Percentiles rank a stretch among this genome's conserved stretches.
Conservation (phyloP, 805 yeast species). For the Debaryomyces prosopidis region DNA sequence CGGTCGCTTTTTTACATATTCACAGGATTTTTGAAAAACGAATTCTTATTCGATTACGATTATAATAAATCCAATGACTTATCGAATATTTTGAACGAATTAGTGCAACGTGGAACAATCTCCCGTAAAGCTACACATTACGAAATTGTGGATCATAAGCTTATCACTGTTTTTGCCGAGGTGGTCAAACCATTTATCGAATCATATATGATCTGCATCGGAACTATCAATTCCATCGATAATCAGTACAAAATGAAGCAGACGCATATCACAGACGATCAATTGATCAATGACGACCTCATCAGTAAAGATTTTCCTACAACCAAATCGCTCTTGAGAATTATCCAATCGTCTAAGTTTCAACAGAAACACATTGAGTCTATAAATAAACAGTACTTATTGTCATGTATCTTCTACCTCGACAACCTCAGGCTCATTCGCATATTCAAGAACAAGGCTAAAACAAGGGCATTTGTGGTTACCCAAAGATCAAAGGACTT, state of each 20-base stretch:
- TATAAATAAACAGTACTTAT: conserved; percentile 42
- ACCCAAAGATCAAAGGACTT: conserved; percentile 30
- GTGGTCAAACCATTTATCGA: conserved; percentile 36
- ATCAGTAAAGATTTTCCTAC: conserved; percentile 28
- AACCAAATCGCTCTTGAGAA: conserved; percentile 32
- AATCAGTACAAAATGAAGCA: conserved; percentile 5
- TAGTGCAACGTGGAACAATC: conserved; percentile 8
- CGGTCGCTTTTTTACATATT: conserved; percentile 32
- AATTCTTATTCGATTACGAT: conserved; percentile 44
- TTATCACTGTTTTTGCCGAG: conserved; percentile 25
- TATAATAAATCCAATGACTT: conserved; percentile 29
- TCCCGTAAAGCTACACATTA: conserved; percentile 3
- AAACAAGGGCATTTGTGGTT: conserved; percentile 40
- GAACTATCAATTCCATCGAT: conserved; percentile 14
- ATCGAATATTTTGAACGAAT: conserved; percentile 26
- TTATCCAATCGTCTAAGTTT: conserved; percentile 18
- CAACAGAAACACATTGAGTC: conserved; percentile 28
- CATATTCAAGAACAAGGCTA: conserved; percentile 42
- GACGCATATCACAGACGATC: conserved; percentile 17
- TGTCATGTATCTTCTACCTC: conserved; percentile 39
- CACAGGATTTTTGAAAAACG: conserved; percentile 40
- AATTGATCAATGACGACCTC: conserved; percentile 22
- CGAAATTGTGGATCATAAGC: conserved; percentile 20
- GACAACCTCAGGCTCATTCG: conserved; percentile 33
- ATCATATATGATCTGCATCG: conserved; percentile 30